Evolutionary conservation across 176 grass and related monocot genomes (phyloP).

Genomic region (Rhynchospora breviuscula): DNA sequence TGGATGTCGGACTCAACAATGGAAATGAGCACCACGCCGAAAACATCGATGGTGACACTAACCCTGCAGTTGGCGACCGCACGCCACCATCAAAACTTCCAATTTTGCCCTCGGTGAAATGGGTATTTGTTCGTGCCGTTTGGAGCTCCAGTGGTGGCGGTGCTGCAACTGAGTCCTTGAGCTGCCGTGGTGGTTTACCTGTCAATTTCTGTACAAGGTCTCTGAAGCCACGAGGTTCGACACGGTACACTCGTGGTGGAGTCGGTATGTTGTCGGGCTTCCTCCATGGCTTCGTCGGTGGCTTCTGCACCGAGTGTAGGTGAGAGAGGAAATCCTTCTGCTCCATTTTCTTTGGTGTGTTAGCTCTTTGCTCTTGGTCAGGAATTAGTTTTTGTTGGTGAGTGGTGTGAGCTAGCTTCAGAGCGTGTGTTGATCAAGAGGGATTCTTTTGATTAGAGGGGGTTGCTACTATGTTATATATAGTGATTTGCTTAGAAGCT

Average conservation of each 20-base stretch:
- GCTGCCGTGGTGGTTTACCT: constrained; percentile 13
- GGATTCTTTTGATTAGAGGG: neutral
- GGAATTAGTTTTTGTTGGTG: neutral
- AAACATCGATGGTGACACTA: constrained; percentile 18
- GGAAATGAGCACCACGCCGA: constrained; percentile 30
- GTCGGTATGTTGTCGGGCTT: constrained; percentile 7
- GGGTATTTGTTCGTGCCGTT: neutral
- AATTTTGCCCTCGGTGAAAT: neutral
- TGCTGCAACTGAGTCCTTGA: neutral
- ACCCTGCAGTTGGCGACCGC: neutral
- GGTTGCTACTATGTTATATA: neutral
- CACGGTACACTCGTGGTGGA: constrained; percentile 32
- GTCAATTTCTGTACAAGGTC: constrained; percentile 34
- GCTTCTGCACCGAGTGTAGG: constrained; percentile 18
- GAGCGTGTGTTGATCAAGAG: neutral
- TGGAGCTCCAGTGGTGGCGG: constrained; percentile 4
- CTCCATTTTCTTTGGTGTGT: neutral
- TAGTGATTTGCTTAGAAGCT: neutral
- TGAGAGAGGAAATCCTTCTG: neutral
- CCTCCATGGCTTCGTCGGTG: constrained; percentile 22
- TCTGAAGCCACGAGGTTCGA: constrained; percentile 28
- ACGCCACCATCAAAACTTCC: neutral
- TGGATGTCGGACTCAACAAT: constrained; percentile 22
- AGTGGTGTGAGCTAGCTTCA: too few relatives aligned
- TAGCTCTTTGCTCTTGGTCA: neutral